These are phyloP conservation scores for Phytophthora fragariaefolia DNA, from an alignment of 352 stramenopile species.

Conservation along the genomic window DNA sequence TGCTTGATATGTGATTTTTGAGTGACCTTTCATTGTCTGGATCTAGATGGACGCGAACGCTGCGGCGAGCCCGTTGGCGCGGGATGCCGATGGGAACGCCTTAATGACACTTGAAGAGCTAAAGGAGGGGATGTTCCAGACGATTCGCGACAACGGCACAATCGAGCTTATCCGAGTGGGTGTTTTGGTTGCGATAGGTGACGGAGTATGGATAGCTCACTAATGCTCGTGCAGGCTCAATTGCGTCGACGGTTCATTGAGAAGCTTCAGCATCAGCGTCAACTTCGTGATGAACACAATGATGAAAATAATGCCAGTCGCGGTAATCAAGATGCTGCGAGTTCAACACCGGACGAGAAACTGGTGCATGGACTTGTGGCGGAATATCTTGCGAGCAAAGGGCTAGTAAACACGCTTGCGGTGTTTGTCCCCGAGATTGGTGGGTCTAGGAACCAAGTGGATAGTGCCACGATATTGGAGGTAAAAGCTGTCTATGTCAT, in stretches of 20 bases:
- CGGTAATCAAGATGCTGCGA: constrained; percentile 7
- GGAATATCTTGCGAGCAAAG: constrained; percentile 58
- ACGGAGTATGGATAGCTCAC: background rate
- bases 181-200: background rate
- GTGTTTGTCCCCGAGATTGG: constrained; percentile 80
- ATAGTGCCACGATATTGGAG: constrained; percentile 53
- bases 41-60: constrained; percentile 29
- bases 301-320: constrained; percentile 12
- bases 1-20: too few species aligned
- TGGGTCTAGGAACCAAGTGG: constrained; percentile 48
- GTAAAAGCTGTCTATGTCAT: constrained; percentile 13
- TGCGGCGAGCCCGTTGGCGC: background rate
- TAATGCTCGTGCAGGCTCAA: constrained; percentile 48
- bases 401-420: constrained; percentile 63
- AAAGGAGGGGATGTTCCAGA: constrained; percentile 76
- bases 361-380: constrained; percentile 65
- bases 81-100: constrained; percentile 23
- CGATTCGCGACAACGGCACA: constrained; percentile 66
- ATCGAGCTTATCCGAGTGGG: constrained; percentile 67
- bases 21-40: constrained; percentile 32
- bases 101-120: constrained; percentile 71
- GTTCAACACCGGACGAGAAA: constrained; percentile 49
- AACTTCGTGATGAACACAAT: constrained; percentile 6
- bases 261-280: constrained; percentile 61
- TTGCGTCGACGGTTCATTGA: constrained; percentile 73